phyloP scores from a whole-genome alignment of 2,329 filamentous ascomycete species.

The Beauveria varroae region DNA sequence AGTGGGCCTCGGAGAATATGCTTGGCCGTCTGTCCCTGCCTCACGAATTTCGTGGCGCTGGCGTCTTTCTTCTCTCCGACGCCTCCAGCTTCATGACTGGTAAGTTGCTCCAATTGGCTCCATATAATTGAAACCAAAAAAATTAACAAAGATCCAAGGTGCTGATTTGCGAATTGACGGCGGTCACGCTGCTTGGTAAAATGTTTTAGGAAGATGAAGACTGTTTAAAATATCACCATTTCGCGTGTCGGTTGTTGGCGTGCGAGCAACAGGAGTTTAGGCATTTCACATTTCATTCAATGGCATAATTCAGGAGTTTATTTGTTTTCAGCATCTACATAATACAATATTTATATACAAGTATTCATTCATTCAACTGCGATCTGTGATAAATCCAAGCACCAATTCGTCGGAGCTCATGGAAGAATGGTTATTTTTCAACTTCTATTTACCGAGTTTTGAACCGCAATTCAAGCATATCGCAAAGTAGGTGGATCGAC shows the following conservation, averaged over 20 bases:
- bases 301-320: neutral
- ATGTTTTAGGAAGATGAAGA: neutral
- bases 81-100: conserved; percentile 70
- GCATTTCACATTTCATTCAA: neutral
- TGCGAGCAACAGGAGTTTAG: neutral
- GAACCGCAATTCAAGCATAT: too few species aligned
- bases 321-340: neutral
- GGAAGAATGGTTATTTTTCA: too few species aligned
- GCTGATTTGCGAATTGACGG: conserved; percentile 64
- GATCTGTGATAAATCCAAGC: too few species aligned
- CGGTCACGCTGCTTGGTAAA: conserved; percentile 56
- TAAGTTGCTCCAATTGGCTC: neutral
- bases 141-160: neutral
- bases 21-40: conserved; percentile 60
- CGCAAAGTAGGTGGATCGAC: too few species aligned
- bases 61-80: conserved; percentile 66
- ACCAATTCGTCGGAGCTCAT: too few species aligned
- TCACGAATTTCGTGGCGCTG: conserved; percentile 63
- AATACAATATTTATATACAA: neutral
- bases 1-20: conserved; percentile 85
- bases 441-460: too few species aligned
- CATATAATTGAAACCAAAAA: neutral
- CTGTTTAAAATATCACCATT: neutral
- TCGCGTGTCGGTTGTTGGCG: neutral
- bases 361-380: too few species aligned